Conservation (phyloP, 2,329 filamentous ascomycete species). For the Chaetothyriales sp. region DNA sequence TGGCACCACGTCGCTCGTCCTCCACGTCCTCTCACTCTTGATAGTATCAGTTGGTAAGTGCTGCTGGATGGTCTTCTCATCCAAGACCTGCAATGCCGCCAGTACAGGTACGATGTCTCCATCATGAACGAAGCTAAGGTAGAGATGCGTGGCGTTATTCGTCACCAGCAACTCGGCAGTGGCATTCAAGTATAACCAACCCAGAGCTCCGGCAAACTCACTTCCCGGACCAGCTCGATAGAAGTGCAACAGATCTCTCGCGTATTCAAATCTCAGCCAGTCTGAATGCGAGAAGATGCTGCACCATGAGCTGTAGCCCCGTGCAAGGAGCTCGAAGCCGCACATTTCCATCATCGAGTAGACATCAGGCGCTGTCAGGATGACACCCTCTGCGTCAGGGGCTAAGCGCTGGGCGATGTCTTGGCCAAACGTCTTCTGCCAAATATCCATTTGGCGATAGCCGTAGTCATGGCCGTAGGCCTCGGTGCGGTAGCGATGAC, state of each 20-base stretch:
- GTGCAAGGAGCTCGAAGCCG: conserved; percentile 43
- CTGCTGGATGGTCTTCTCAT: conserved; percentile 30
- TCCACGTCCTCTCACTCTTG: conserved; percentile 35
- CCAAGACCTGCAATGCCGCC: conserved; percentile 30
- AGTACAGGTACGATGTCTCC: conserved; percentile 45
- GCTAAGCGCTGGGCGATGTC: conserved; percentile 35
- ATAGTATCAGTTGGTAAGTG: conserved; percentile 36
- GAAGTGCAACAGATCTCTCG: conserved; percentile 44
- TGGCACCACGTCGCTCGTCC: conserved; percentile 41
- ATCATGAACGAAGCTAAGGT: conserved; percentile 48
- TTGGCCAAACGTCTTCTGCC: conserved; percentile 35
- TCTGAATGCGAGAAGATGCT: conserved; percentile 41
- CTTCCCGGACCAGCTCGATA: conserved; percentile 47
- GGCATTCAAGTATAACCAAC: conserved; percentile 46
- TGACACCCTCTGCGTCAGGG: conserved; percentile 29
- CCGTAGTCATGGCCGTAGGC: conserved; percentile 38
- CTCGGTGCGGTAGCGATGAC: conserved; percentile 27
- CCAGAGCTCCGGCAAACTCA: conserved; percentile 40
- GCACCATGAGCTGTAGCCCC: conserved; percentile 44
- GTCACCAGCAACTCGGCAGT: conserved; percentile 36
- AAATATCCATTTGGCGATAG: conserved; percentile 33
- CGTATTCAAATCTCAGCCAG: conserved; percentile 45
- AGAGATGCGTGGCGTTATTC: conserved; percentile 29
- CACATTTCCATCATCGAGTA: conserved; percentile 51
- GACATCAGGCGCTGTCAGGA: conserved; percentile 29